Percentiles rank a stretch among this genome's conserved stretches.
phyloP scores from a whole-genome alignment of 176 grass and related monocot genomes.

The Dactylis glomerata region DNA sequence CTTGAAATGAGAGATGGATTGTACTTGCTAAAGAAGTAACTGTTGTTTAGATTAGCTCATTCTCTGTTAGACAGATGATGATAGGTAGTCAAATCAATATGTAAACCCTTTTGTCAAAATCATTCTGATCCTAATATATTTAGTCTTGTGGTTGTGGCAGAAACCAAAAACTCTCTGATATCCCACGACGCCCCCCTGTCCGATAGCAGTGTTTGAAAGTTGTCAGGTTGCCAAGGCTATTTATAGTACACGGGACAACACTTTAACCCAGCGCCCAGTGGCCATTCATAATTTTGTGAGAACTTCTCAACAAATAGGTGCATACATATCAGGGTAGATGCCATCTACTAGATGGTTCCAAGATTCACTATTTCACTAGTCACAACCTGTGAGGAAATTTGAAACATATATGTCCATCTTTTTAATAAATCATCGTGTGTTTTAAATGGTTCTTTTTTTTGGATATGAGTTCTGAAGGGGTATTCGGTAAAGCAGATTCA shows the following conservation, averaged over 20 bases:
- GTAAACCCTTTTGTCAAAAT: background rate
- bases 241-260: background rate
- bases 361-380: background rate
- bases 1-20: slow-evolving; percentile 79
- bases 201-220: too few species aligned
- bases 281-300: too few species aligned
- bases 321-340: background rate
- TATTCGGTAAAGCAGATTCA: background rate
- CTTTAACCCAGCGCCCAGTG: background rate
- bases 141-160: too few species aligned
- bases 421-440: background rate
- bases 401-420: background rate
- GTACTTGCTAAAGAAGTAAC: slow-evolving; percentile 67
- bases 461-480: background rate
- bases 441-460: background rate
- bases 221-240: background rate
- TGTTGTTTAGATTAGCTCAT: background rate
- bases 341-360: background rate
- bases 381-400: too few species aligned
- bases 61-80: background rate
- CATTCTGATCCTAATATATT: background rate
- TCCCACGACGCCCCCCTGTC: too few species aligned
- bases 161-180: too few species aligned
- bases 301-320: background rate
- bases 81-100: slow-evolving; percentile 1